Base-by-base conservation (phyloP, 176 grass and related monocot species). In the Dactylis glomerata region DNA sequence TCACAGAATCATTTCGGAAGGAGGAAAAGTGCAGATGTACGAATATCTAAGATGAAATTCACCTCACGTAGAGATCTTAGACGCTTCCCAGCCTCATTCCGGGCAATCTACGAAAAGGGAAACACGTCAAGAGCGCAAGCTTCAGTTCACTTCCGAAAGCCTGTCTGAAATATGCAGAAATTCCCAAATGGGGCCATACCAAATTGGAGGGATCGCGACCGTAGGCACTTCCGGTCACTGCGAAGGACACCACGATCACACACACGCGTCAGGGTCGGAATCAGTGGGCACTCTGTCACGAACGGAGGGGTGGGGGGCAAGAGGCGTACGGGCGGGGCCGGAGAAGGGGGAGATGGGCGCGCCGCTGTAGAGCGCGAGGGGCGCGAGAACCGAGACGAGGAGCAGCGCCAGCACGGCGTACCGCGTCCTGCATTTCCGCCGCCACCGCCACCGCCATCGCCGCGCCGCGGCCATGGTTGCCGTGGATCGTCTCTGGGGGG, bases 311-410 rank as follows among this genome's bases (percentile, higher is more conserved):
- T 2, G 2, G 11, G 68, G 40, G 58, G 30, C 24, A 56, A 11
- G 20, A 77, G 38, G 15, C 84, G 73, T 93, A 93, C 87, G 34
- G 67, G 70, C 32, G 54, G 82, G 84, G 45, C 33, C 51, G 79
- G 79, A 83, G 77, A 89, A 80, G 40, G 44, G 54, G 41, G 91
- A 47, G 76, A 88, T 40, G 52, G 71, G 52, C 4, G 74, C 76
- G 80, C 86, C 87, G 76, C 20, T 86, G 78, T 83, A 93, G 77
- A 93, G 85, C 27, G 81, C 52, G 68, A 97, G 86, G 22, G 91
- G 87, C 17, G 89, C 87, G 24, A 92, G 73, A 68, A 97, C 75
- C 24, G 91, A 90, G 47, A 63, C 75, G 65, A 93, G 27, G 56
- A 97, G 89, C 63, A 94, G 75, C 13, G 83, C 28, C 44, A 92